These are phyloP conservation scores for Phytopythium mirpurense DNA, from an alignment of 352 stramenopile genomes.

Conservation along the genomic window DNA sequence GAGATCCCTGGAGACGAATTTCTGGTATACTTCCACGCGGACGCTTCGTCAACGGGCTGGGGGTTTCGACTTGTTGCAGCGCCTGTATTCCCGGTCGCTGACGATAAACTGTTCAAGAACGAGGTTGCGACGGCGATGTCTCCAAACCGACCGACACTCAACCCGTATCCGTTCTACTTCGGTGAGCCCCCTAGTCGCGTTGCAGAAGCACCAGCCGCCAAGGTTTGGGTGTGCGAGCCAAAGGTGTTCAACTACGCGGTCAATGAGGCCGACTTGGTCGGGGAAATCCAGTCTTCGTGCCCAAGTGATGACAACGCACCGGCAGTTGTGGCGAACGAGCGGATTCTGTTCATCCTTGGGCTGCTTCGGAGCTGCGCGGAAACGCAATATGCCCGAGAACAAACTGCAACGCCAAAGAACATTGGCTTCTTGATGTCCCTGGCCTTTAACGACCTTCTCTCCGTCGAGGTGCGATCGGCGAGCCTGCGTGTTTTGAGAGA, in stretches of 20 bases:
- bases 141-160: slow-evolving; percentile 21
- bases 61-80: slow-evolving; percentile 60
- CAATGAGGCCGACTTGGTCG: slow-evolving; percentile 44
- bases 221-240: slow-evolving; percentile 56
- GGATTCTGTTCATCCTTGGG: slow-evolving; percentile 60
- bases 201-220: slow-evolving; percentile 39
- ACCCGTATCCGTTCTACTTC: slow-evolving; percentile 67
- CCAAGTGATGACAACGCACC: slow-evolving; percentile 21
- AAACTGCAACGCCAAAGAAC: slow-evolving; percentile 56
- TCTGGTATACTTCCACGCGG: slow-evolving; percentile 71
- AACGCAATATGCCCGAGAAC: slow-evolving; percentile 39
- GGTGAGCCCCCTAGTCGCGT: slow-evolving; percentile 52
- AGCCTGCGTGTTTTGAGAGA: slow-evolving; percentile 41
- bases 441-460: slow-evolving; percentile 36
- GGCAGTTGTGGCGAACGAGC: slow-evolving; percentile 28
- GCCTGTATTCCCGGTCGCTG: slow-evolving; percentile 27
- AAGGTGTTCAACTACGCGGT: slow-evolving; percentile 41
- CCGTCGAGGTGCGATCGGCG: slow-evolving; percentile 45
- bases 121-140: background rate
- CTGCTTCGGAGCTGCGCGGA: slow-evolving; percentile 57
- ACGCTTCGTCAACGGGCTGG: slow-evolving; percentile 46
- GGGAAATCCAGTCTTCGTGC: slow-evolving; percentile 44
- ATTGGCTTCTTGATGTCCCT: slow-evolving; percentile 56
- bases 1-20: slow-evolving; percentile 67
- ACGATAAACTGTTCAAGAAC: background rate